Evolutionary conservation across 805 yeast genomes (phyloP).

Genomic region (Starmerella floricola): DNA sequence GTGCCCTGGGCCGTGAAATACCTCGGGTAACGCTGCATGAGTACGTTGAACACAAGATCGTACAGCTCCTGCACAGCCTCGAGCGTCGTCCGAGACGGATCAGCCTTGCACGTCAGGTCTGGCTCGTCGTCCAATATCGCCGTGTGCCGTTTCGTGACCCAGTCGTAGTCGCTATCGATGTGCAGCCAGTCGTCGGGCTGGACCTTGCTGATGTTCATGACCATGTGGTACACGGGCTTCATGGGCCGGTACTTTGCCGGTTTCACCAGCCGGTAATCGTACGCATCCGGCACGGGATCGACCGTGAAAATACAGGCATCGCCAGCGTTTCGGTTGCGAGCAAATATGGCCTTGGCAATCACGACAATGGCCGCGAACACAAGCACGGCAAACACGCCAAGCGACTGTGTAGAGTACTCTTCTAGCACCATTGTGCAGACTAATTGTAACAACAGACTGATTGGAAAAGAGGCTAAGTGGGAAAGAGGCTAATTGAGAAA

Average conservation of each 20-base stretch:
- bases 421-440: background rate
- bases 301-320: constrained; percentile 3
- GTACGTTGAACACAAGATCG: constrained; percentile 32
- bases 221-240: constrained; percentile 47
- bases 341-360: background rate
- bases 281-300: constrained; percentile 5
- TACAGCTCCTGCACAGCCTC: constrained; percentile 40
- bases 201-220: constrained; percentile 46
- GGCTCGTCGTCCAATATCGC: constrained; percentile 24
- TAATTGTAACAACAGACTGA: background rate
- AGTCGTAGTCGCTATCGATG: constrained; percentile 47
- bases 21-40: constrained; percentile 41
- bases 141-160: constrained; percentile 34
- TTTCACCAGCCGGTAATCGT: constrained; percentile 2
- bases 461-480: no score
- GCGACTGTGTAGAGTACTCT: background rate
- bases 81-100: constrained; percentile 1
- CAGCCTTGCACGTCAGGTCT: constrained; percentile 8
- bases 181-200: constrained; percentile 45
- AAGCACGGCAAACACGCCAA: background rate
- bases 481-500: no score
- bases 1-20: constrained; percentile 30
- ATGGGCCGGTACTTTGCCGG: constrained; percentile 38
- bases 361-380: background rate
- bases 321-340: background rate